phyloP scores from a whole-genome alignment of 768 basidiomycete genomes.

The Amanita polypyramis region DNA sequence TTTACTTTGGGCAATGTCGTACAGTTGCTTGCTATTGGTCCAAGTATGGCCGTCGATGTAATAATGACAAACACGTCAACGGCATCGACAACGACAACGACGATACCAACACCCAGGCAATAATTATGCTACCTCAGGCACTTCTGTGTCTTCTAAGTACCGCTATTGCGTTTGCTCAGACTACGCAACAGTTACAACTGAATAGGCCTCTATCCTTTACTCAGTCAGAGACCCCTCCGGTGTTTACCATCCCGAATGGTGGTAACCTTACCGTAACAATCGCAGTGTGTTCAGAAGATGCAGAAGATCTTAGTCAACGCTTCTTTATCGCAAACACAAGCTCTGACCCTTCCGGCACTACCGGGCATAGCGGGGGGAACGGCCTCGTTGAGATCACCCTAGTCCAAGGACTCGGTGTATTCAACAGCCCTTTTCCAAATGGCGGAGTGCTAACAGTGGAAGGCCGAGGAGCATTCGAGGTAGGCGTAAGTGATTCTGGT shows the following conservation, averaged over 20 bases:
- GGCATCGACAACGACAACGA: neutral
- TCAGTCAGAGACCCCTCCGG: slow-evolving; percentile 18
- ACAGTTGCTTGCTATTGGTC: no score
- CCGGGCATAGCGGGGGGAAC: slow-evolving; percentile 25
- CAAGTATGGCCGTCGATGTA: neutral
- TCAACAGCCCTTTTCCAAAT: slow-evolving; percentile 31
- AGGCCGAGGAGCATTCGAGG: slow-evolving; percentile 38
- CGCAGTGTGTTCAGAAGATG: slow-evolving; percentile 32
- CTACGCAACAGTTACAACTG: slow-evolving; percentile 20
- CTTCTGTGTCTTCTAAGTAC: slow-evolving; percentile 24
- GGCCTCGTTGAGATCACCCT: slow-evolving; percentile 40
- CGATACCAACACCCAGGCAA: neutral
- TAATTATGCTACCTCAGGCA: slow-evolving; percentile 24
- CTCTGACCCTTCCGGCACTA: slow-evolving; percentile 20
- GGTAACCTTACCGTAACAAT: slow-evolving; percentile 33
- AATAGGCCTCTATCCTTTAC: slow-evolving; percentile 26
- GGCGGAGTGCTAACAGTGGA: slow-evolving; percentile 48
- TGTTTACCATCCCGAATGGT: slow-evolving; percentile 31
- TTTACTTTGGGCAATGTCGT: neutral
- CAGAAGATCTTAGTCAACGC: slow-evolving; percentile 23
- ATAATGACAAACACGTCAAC: neutral
- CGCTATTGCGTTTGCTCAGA: slow-evolving; percentile 21
- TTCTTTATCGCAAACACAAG: slow-evolving; percentile 50
- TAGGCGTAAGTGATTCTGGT: slow-evolving; percentile 44
- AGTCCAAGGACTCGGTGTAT: slow-evolving; percentile 38